Evolutionary conservation across 1,139 yeast species (phyloP).

Genomic region (Chernovozyma aurita): DNA sequence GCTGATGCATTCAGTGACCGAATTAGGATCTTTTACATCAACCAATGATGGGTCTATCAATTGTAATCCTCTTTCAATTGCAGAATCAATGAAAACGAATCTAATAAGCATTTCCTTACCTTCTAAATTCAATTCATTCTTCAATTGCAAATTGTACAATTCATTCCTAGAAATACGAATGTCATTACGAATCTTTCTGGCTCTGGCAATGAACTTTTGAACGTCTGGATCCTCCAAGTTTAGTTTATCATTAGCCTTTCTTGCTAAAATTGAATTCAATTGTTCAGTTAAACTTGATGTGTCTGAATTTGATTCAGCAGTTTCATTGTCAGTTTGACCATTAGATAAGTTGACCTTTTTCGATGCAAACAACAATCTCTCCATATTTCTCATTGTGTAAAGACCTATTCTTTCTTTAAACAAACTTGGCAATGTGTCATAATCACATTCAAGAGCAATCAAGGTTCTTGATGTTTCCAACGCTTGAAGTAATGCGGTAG

Average conservation of each 20-base stretch:
- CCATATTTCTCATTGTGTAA: conserved; percentile 71
- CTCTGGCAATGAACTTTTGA: conserved; percentile 38
- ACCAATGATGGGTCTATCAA: conserved; percentile 41
- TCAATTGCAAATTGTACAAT: conserved; percentile 50
- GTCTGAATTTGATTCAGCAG: background rate
- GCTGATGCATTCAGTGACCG: conserved; percentile 12
- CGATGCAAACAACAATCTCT: conserved; percentile 25
- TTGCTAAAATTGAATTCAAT: conserved; percentile 28
- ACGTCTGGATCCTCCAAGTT: conserved; percentile 29
- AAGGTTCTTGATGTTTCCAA: conserved; percentile 37
- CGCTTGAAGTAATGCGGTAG: conserved; percentile 37
- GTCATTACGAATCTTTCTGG: conserved; percentile 39
- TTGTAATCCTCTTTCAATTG: conserved; percentile 61
- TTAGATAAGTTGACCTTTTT: background rate
- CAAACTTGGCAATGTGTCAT: conserved; percentile 33
- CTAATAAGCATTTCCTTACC: conserved; percentile 72
- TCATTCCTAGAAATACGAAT: conserved; percentile 54
- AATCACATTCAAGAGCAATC: conserved; percentile 38
- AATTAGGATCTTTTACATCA: conserved; percentile 8
- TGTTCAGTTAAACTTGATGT: conserved; percentile 29
- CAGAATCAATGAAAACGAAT: conserved; percentile 63
- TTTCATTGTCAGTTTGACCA: background rate
- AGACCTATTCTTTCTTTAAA: conserved; percentile 59
- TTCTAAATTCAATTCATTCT: conserved; percentile 51
- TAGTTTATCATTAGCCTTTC: conserved; percentile 25